These are phyloP conservation scores for Taiozyma onychis DNA, from an alignment of 1,139 yeast genomes.

Conservation along the genomic window DNA sequence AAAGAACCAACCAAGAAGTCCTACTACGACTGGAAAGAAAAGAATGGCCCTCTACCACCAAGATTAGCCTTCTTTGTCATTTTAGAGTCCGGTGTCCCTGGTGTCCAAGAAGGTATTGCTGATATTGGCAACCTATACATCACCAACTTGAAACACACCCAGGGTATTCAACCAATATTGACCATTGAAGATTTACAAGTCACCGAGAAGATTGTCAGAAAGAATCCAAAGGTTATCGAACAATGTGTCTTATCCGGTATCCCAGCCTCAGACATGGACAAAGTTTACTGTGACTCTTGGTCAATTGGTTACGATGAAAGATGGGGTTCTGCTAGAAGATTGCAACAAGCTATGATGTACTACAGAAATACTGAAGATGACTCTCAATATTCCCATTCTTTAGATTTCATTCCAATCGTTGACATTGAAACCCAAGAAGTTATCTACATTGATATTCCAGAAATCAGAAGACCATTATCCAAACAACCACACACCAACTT, in stretches of 20 bases:
- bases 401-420: conserved; percentile 78
- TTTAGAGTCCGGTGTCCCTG: conserved; percentile 52
- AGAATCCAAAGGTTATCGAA: conserved; percentile 63
- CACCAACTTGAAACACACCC: conserved; percentile 41
- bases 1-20: conserved; percentile 65
- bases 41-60: conserved; percentile 55
- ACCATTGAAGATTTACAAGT: conserved; percentile 61
- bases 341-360: conserved; percentile 78
- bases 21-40: conserved; percentile 61
- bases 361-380: conserved; percentile 76
- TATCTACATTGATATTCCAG: conserved; percentile 68
- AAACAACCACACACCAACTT: conserved; percentile 63
- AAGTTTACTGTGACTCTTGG: conserved; percentile 81
- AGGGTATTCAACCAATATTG: conserved; percentile 68
- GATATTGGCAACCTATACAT: conserved; percentile 46
- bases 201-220: conserved; percentile 62
- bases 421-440: conserved; percentile 68
- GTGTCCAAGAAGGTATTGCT: conserved; percentile 66
- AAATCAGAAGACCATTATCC: conserved; percentile 66
- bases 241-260: conserved; percentile 69
- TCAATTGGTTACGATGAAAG: conserved; percentile 81
- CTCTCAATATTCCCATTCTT: conserved; percentile 78
- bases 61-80: conserved; percentile 64
- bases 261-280: conserved; percentile 59
- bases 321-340: conserved; percentile 71